A percentile compares a stretch with the other conserved stretches of the same genome.
Conservation (phyloP, 179 eudicot genomes). For the Silene vulgaris region DNA sequence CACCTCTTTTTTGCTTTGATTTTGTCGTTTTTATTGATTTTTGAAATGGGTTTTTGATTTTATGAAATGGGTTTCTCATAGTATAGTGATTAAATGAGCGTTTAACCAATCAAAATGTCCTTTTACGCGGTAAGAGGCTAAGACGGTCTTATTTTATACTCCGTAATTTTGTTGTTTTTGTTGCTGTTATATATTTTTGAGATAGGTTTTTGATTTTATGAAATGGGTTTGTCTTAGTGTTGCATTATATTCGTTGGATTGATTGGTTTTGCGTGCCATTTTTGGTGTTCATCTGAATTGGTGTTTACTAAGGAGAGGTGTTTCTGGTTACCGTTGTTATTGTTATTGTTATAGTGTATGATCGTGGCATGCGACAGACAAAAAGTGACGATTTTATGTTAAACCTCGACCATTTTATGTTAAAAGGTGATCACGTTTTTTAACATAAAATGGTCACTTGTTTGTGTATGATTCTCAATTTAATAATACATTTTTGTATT, state of each 20-base stretch:
- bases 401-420: too few relatives aligned
- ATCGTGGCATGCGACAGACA: too few relatives aligned
- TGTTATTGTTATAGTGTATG: too few relatives aligned
- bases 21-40: background rate
- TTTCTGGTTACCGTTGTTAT: too few relatives aligned
- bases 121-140: too few relatives aligned
- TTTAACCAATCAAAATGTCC: too few relatives aligned
- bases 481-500: too few relatives aligned
- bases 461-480: background rate
- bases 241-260: background rate
- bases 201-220: slow-evolving; percentile 6
- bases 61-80: background rate
- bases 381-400: too few relatives aligned
- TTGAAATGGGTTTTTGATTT: slow-evolving; percentile 9
- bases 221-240: background rate
- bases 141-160: too few relatives aligned
- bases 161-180: background rate
- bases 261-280: background rate
- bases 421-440: too few relatives aligned
- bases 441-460: too few relatives aligned
- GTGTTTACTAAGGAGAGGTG: too few relatives aligned
- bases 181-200: background rate
- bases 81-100: background rate
- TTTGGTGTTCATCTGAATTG: background rate
- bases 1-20: background rate